Evolutionary conservation across 2,329 filamentous ascomycete genomes (phyloP), one percentile per base, ranked within the genome.

Genomic region (Exophiala oligosperma): DNA sequence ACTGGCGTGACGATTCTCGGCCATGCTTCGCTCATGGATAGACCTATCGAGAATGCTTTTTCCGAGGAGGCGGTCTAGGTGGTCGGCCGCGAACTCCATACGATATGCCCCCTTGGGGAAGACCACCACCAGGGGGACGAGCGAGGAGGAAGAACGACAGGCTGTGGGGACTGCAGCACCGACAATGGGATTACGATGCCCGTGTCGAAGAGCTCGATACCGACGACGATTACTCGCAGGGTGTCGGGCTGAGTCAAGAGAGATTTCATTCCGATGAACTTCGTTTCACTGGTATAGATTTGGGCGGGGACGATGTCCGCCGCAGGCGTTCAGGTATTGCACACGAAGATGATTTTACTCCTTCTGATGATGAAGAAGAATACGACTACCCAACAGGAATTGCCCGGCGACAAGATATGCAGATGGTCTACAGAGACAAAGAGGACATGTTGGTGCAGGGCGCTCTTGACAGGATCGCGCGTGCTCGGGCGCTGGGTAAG

Each of bases 1-100:
- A 93, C 90, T 68, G 92, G 91, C 74, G 91, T 97, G 74, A 90
- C 88, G 73, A 95, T 97, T 67, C 81, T 97, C 67, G 94, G 94
- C 77, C 94, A 99, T 79, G 94, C 94, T 68, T 84, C 92, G 64
- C 86, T 97, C 74, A 87, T 97, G 89, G 93, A 97, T 76, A 97
- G 96, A 85, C 93, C 93, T 60, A 96, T 97, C 82, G 94, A 97
- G 87, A 93, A 95, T 92, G 92, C 92, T 97, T 99, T 99, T 97
- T 97, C 93, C 84, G 94, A 95, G 92, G 94, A 99, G 93, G 93
- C 94, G 92, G 94, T 99, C 90, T 99, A 97, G 87, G 84, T 95
- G 92, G 92, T 97, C 94, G 93, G 91, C 93, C 93, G 94, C 94
- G 89, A 94, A 89, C 92, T 96, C 93, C 92, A 80, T 79, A 83